Base-by-base conservation (phyloP, 306 rosid genomes). In the Glycine latifolia region DNA sequence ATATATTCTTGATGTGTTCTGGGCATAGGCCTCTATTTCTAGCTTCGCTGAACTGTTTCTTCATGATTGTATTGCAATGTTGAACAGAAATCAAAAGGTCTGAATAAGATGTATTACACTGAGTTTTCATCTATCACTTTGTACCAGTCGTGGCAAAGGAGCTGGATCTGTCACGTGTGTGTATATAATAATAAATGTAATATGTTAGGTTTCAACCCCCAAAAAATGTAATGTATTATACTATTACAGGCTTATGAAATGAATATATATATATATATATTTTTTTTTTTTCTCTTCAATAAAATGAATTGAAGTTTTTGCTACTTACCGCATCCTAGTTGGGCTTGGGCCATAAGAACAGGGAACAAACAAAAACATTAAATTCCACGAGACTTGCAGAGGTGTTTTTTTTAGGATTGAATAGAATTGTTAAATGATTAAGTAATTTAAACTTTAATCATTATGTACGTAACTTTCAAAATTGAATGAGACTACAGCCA, bases 21-120 rank as follows among this genome's bases (percentile, higher is more conserved):
- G n/a, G n/a, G n/a, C 83, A 75, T 53, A 49, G 11, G 81, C 78
- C 73, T 67, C 67, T 50, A 56, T 59, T 74, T 76, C 55, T 80
- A 61, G 80, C 87, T 88, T 82, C 75, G 86, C 78, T 84, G 79
- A 84, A 85, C 80, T 84, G 52, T 75, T 73, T 65, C 5, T 49
- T 75, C 74, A 76, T 72, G 78, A 76, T 77, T 85, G 78, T 81
- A 73, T 54, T 72, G 58, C 66, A 74, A 63, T 53, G 85, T 63
- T 81, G 81, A 81, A 80, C 79, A 85, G 74, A 79, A 66, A 70
- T 73, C 73, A 26, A 76, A 79, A 67, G 75, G 81, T 82, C 84
- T 82, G 68, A 77, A 86, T 87, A 86, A 92, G 85, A 74, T 82
- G 85, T 69, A 41, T 78, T 77, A 80, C 52, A 43, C 56, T 39